A percentile compares a stretch with the other conserved stretches of the same genome.
These are phyloP conservation scores for Coemansia sp. DNA, from an alignment of 192 early-diverging fungal species.

Conservation along the genomic window DNA sequence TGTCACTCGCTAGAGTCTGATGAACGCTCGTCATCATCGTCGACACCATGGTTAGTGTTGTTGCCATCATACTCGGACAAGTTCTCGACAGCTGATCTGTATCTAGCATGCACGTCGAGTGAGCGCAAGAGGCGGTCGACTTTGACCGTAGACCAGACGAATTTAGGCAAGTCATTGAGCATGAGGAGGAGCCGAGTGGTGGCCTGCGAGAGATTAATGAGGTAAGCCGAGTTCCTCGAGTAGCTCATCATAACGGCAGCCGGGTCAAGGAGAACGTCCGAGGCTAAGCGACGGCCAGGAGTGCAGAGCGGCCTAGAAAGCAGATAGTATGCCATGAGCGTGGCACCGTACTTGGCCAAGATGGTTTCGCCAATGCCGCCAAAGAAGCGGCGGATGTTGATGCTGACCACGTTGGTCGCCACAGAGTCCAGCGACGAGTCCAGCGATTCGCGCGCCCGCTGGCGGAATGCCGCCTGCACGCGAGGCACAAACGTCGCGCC, in stretches of 20 bases:
- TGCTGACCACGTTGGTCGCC: slow-evolving; percentile 33
- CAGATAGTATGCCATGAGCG: slow-evolving; percentile 73
- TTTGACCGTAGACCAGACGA: slow-evolving; percentile 87
- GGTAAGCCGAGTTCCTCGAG: slow-evolving; percentile 72
- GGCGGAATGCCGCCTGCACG: slow-evolving; percentile 41
- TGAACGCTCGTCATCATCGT: slow-evolving; percentile 1
- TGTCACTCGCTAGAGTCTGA: not conserved
- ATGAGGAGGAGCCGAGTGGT: slow-evolving; percentile 83
- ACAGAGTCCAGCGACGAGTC: slow-evolving; percentile 36
- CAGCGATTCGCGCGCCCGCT: slow-evolving; percentile 33
- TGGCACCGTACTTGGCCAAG: slow-evolving; percentile 94
- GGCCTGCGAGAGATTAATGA: slow-evolving; percentile 77
- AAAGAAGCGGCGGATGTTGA: slow-evolving; percentile 49
- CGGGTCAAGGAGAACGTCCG: slow-evolving; percentile 46
- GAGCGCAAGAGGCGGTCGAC: slow-evolving; percentile 48
- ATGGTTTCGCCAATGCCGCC: slow-evolving; percentile 68
- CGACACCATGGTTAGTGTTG: not conserved
- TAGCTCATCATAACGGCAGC: slow-evolving; percentile 65
- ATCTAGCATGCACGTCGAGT: slow-evolving; percentile 49
- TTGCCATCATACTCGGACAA: not conserved
- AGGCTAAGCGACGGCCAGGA: slow-evolving; percentile 30
- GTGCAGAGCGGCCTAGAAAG: slow-evolving; percentile 84
- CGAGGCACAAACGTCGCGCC: slow-evolving; percentile 36
- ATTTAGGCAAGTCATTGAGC: slow-evolving; percentile 89
- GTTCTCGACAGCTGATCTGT: slow-evolving; percentile 30